A percentile compares a stretch with the other conserved stretches of the same genome.
Conservation (phyloP, 2,329 filamentous ascomycete species). For the Whalleya microplaca region DNA sequence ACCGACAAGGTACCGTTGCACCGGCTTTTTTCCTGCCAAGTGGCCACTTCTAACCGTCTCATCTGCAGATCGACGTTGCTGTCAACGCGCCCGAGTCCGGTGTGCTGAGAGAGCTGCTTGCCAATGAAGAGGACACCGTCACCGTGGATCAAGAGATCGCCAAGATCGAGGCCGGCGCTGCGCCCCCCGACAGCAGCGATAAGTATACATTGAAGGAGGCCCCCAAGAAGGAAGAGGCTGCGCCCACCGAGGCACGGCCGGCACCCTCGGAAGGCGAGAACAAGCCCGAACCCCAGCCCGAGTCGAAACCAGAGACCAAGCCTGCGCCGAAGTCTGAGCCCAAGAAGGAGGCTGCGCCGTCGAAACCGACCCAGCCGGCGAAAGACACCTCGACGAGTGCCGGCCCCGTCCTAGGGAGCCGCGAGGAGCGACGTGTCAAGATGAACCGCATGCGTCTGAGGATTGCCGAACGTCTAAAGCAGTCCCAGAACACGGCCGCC, state of each 20-base stretch:
- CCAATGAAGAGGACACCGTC: slow-evolving; percentile 93
- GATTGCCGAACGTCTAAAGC: slow-evolving; percentile 96
- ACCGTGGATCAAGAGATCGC: slow-evolving; percentile 90
- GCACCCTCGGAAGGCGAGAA: slow-evolving; percentile 46
- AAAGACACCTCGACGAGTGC: slow-evolving; percentile 45
- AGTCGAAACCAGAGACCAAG: slow-evolving; percentile 46
- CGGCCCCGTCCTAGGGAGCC: slow-evolving; percentile 63
- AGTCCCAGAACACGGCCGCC: slow-evolving; percentile 97
- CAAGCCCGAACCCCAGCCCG: slow-evolving; percentile 48
- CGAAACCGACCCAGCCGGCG: slow-evolving; percentile 43
- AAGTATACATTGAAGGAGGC: slow-evolving; percentile 65
- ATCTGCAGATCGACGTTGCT: slow-evolving; percentile 82
- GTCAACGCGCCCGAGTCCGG: slow-evolving; percentile 93
- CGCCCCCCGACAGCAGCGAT: slow-evolving; percentile 55
- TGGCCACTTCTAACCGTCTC: slow-evolving; percentile 13
- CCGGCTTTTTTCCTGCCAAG: not conserved
- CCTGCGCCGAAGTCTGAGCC: slow-evolving; percentile 38
- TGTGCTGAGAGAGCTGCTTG: slow-evolving; percentile 88
- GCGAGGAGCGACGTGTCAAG: slow-evolving; percentile 93
- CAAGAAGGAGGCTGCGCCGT: slow-evolving; percentile 42
- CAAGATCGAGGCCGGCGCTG: slow-evolving; percentile 79
- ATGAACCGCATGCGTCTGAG: slow-evolving; percentile 99
- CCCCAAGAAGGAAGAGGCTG: slow-evolving; percentile 49
- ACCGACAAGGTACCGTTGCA: slow-evolving; percentile 82
- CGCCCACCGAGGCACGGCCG: slow-evolving; percentile 40